Percentiles rank a stretch among this genome's conserved stretches.
phyloP scores from a whole-genome alignment of 148 eudicot species.

The Pharnaceum exiguum region DNA sequence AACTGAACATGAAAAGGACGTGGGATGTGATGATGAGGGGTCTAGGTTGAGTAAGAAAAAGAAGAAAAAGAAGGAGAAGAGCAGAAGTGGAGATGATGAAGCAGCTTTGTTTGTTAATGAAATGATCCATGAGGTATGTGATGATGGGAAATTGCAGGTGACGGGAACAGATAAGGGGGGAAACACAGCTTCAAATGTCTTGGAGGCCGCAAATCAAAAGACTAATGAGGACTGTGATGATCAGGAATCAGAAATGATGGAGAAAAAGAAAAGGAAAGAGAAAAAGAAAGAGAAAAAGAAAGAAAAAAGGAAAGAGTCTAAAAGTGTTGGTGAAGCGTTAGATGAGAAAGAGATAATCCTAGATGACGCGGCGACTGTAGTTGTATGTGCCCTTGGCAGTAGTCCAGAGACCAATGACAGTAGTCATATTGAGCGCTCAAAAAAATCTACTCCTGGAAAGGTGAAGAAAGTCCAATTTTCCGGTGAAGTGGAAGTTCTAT shows the following conservation, averaged over 20 bases:
- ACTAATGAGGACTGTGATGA: not conserved
- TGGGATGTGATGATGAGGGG: no score
- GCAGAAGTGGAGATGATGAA: not conserved
- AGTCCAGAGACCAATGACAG: not conserved
- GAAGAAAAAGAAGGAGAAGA: not conserved
- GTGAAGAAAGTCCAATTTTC: conserved; percentile 28
- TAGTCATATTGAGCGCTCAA: conserved; percentile 3
- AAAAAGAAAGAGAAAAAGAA: not conserved
- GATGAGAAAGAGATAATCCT: not conserved
- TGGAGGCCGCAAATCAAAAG: not conserved
- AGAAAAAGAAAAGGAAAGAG: not conserved
- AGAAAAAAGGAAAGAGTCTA: not conserved
- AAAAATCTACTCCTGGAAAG: conserved; percentile 3
- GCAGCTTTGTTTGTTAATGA: no score
- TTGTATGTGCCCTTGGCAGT: not conserved
- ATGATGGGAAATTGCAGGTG: no score
- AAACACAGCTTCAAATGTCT: not conserved
- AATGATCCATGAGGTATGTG: no score
- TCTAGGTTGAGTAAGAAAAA: no score
- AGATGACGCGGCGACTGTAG: not conserved
- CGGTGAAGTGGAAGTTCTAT: conserved; percentile 23
- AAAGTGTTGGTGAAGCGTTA: not conserved
- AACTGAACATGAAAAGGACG: no score
- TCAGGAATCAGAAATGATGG: not conserved
- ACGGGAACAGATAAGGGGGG: no score